Base-by-base conservation (phyloP, 345 rosid genomes). In the Linum usitatissimum region DNA sequence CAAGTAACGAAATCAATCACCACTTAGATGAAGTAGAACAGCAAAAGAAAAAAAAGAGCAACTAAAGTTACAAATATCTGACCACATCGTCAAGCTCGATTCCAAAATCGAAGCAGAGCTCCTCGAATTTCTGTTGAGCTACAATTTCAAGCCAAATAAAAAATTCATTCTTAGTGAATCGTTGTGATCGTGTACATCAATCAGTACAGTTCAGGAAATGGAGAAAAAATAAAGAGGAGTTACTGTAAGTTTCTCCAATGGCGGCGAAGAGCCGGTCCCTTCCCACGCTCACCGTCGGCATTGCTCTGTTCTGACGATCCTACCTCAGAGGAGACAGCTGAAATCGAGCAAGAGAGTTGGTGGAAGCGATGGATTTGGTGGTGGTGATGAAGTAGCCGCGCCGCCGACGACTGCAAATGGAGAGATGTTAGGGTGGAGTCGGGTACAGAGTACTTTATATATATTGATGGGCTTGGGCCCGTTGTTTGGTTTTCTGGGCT, bases 1-100 rank as follows among this genome's bases (percentile, higher is more conserved):
- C 6, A 61, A 49, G 30, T 14, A 20, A 55, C 20, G 6, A 30
- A 40, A 23, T 23, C 30, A 36, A 59, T 53, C 34, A 38, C 19
- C 15, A 6, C 0, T 23, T 28, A 39, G 39, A 49, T 15, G 21
- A 36, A 9, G 14, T 12, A 9, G 14, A 65, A 21, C 31, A 40
- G 7, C 30, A 4, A 23, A 8, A n/a, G n/a, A n/a, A 42, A 15
- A 63, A 42, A 39, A 67, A 48, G n/a, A 59, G 36, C 4, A 18
- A 10, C 18, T 36, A 53, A 2, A 34, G 38, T 7, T 4, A 0
- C 19, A 14, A 23, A 1, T 17, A 60, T n/a, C 88, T 80, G 55
- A 93, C 99, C 87, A 83, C 99, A 66, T 86, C 99, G 38, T 90
- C 99, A 20, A 93, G 95, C 77, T 93, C 96, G 30, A 93, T 87